Percentiles rank a stretch among this genome's conserved stretches.
Conservation (phyloP, 805 yeast genomes). For the Schizosaccharomyces osmophilus region DNA sequence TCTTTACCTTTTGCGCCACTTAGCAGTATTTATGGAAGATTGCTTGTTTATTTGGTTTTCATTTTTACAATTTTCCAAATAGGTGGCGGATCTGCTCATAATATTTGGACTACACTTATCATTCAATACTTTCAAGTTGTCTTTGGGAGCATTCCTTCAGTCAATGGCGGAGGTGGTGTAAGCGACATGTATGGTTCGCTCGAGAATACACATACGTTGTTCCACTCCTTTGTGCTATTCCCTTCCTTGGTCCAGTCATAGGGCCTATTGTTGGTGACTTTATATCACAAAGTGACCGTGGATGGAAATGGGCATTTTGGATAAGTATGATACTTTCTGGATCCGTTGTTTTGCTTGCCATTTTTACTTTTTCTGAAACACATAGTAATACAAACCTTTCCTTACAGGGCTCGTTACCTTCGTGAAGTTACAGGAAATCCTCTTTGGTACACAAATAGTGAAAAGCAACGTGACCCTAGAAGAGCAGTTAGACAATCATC, state of each 20-base stretch:
- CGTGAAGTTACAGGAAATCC: constrained; percentile 19
- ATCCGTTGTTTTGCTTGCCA: constrained; percentile 15
- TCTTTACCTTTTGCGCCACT: constrained; percentile 27
- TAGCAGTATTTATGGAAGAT: constrained; percentile 46
- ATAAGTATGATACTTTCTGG: constrained; percentile 36
- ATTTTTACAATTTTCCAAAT: constrained; percentile 9
- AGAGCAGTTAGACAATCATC: constrained; percentile 16
- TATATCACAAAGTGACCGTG: constrained; percentile 29
- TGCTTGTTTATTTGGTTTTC: constrained; percentile 27
- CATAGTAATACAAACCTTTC: constrained; percentile 61
- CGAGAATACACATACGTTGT: constrained; percentile 6
- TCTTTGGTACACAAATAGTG: background rate
- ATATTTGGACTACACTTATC: constrained; percentile 36
- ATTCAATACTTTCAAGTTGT: constrained; percentile 54
- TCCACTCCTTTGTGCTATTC: constrained; percentile 7
- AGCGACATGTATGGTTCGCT: constrained; percentile 31
- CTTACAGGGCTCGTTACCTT: constrained; percentile 35
- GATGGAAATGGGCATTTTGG: constrained; percentile 62
- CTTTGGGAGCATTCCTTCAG: constrained; percentile 58
- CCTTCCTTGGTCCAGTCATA: constrained; percentile 14
- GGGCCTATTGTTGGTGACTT: constrained; percentile 48
- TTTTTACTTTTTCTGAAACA: constrained; percentile 50
- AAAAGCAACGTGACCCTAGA: constrained; percentile 32
- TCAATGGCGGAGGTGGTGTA: constrained; percentile 64
- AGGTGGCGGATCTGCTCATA: constrained; percentile 20